Evolutionary conservation across 2,329 filamentous ascomycete genomes (phyloP), one percentile per base, ranked within the genome.

Genomic region (Aspergillus bombycis): DNA sequence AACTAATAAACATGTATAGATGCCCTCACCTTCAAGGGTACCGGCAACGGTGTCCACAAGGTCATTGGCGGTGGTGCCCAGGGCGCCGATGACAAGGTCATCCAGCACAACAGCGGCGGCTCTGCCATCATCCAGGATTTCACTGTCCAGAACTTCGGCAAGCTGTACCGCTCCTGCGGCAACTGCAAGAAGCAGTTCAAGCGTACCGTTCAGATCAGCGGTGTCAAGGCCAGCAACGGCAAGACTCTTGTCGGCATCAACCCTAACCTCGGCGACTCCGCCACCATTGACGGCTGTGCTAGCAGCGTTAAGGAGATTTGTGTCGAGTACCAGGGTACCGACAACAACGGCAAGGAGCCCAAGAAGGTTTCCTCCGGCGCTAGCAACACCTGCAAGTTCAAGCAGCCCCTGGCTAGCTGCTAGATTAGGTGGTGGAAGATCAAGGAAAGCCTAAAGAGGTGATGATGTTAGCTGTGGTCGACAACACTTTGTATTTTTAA

Each of bases 81-180:
- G 43, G 70, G 70, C 48, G 75, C 75, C 43, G 68, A 71, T 2
- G 75, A 78, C 70, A 77, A 78, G 66, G 75, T 78, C 58, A 70
- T 77, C 62, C 75, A 77, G 61, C 74, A 76, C 69, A 78, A 79
- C 66, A 71, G 72, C 55, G 69, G 67, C 43, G 75, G 75, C 34
- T 74, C 70, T 14, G 70, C 75, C 55, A 70, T 48, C 57, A 65
- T 79, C 54, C 73, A 76, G 46, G 76, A 75, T 65, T 81, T 80
- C 68, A 78, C 75, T 30, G 76, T 78, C 36, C 71, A 76, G 53
- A 73, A 81, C 70, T 75, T 78, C 54, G 79, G 79, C 64, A 80
- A 80, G 72, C 68, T 84, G 54, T 83, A 82, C 75, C 80, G 82
- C 64, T 76, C 77, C 55, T 84, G 82, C 71, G 82, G 82, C 26